Conservation (phyloP, 164 flowering plant genomes). For the Vitis vinifera region DNA sequence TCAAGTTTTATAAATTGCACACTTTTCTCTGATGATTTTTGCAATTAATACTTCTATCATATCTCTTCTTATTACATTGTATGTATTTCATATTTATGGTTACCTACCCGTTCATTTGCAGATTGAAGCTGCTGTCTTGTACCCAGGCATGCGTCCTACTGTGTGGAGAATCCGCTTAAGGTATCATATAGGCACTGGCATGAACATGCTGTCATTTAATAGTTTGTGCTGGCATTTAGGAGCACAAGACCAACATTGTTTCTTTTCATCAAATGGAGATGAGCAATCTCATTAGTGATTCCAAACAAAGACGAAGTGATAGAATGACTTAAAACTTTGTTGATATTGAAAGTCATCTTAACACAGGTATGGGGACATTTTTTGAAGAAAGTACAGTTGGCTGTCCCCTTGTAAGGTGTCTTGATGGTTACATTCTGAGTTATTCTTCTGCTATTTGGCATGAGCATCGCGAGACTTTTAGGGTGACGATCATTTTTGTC, state of each 20-base stretch:
- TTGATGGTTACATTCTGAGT: background rate
- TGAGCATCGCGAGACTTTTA: background rate
- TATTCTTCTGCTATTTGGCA: background rate
- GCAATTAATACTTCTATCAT: background rate
- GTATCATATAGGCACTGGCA: conserved; percentile 27
- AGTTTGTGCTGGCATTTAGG: background rate
- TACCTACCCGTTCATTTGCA: conserved; percentile 28
- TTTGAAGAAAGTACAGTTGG: background rate
- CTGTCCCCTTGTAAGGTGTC: background rate
- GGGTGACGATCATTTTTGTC: background rate
- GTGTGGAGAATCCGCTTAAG: conserved; percentile 86
- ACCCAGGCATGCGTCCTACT: conserved; percentile 93
- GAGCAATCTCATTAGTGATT: background rate
- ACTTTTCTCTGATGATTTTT: too few relatives aligned
- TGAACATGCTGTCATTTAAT: background rate
- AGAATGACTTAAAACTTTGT: background rate
- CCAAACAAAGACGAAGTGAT: background rate
- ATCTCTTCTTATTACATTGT: background rate
- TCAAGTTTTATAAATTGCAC: background rate
- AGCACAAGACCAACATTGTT: background rate
- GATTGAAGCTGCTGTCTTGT: conserved; percentile 92
- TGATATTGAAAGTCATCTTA: background rate
- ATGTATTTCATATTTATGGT: background rate
- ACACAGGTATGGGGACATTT: background rate
- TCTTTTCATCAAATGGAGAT: background rate